phyloP scores from a whole-genome alignment of 495 filamentous ascomycete genomes.

The Hypoxylon cercidicola region DNA sequence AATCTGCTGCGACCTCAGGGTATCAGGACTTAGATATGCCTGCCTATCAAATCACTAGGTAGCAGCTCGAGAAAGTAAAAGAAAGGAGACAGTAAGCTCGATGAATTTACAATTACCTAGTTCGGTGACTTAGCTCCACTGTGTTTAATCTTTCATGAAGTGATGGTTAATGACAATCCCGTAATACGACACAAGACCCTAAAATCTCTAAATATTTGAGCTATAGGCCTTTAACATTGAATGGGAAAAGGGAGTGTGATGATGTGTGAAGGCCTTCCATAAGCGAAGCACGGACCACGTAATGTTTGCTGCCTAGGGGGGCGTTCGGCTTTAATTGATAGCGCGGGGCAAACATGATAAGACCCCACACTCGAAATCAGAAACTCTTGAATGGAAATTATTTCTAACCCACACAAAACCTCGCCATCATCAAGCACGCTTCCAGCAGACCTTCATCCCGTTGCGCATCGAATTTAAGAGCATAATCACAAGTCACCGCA shows the following conservation, averaged over 20 bases:
- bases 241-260: too few species aligned
- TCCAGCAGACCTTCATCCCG: background rate
- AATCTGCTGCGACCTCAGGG: background rate
- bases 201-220: too few species aligned
- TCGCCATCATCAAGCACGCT: conserved; percentile 16
- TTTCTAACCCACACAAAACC: conserved; percentile 31
- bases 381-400: conserved; percentile 37
- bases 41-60: conserved; percentile 3
- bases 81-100: background rate
- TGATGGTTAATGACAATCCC: too few species aligned
- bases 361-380: conserved; percentile 40
- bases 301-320: too few species aligned
- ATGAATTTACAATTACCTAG: too few species aligned
- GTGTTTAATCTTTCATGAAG: too few species aligned
- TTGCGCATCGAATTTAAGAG: background rate
- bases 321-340: conserved; percentile 21
- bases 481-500: background rate
- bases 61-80: conserved; percentile 18
- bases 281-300: background rate
- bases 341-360: conserved; percentile 44
- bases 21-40: background rate
- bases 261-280: background rate
- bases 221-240: too few species aligned
- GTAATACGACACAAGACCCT: too few species aligned
- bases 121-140: too few species aligned